phyloP scores from a whole-genome alignment of 1,139 yeast species.

The Debaryomyces singareniensis region DNA sequence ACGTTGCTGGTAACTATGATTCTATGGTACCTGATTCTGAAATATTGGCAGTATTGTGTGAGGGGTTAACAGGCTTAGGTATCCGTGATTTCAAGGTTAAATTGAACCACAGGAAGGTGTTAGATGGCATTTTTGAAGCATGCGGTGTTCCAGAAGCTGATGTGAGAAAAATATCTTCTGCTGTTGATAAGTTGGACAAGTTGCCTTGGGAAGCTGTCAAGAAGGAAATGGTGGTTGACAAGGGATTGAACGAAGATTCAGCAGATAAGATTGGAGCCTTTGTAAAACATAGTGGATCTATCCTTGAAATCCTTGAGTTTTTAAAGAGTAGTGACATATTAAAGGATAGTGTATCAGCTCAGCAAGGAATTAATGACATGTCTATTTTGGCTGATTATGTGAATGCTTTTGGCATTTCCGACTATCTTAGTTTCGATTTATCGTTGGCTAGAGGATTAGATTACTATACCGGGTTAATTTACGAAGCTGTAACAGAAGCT shows the following conservation, averaged over 20 bases:
- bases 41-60: constrained; percentile 70
- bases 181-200: constrained; percentile 94
- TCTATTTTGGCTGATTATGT: constrained; percentile 64
- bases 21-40: constrained; percentile 96
- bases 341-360: constrained; percentile 61
- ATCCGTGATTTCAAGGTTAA: constrained; percentile 85
- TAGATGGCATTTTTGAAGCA: constrained; percentile 91
- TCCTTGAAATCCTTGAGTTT: constrained; percentile 57
- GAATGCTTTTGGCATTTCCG: constrained; percentile 68
- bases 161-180: constrained; percentile 86
- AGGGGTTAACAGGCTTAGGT: constrained; percentile 78
- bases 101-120: constrained; percentile 87
- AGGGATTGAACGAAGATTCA: constrained; percentile 81
- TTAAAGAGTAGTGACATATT: constrained; percentile 55
- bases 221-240: constrained; percentile 86
- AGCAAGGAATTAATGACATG: constrained; percentile 79
- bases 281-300: constrained; percentile 75
- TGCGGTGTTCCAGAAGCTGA: constrained; percentile 95
- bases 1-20: constrained; percentile 88
- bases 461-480: constrained; percentile 93
- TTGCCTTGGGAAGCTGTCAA: constrained; percentile 92
- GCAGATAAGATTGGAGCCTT: constrained; percentile 91
- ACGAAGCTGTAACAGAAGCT: constrained; percentile 91
- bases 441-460: constrained; percentile 96
- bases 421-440: constrained; percentile 73